Percentiles rank a stretch among this genome's conserved stretches.
Evolutionary conservation across 2,329 filamentous ascomycete species (phyloP).

Genomic region (Fusarium abutilonis): DNA sequence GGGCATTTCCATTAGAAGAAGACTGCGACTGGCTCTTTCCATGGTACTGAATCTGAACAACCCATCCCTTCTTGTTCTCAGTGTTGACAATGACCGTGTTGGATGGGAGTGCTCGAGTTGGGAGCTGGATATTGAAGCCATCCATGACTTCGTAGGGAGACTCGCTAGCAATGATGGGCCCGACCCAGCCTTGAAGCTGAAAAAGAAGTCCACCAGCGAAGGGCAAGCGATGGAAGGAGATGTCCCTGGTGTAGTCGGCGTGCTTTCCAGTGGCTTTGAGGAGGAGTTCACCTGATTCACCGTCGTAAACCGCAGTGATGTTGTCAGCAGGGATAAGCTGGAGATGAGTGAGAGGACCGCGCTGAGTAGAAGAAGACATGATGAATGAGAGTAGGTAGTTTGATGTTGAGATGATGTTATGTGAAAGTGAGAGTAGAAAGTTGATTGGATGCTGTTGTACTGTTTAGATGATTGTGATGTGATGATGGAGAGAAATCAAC

Average conservation of each 20-base stretch:
- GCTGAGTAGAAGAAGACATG: constrained; percentile 1
- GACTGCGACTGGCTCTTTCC: neutral
- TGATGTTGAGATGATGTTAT: too few relatives aligned
- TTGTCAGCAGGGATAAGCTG: constrained; percentile 17
- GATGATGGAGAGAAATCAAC: too few relatives aligned
- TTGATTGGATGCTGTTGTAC: too few relatives aligned
- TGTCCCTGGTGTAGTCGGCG: constrained; percentile 14
- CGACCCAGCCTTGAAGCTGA: constrained; percentile 14
- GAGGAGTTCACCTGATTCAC: constrained; percentile 8
- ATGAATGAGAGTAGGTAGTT: neutral
- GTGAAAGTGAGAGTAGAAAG: too few relatives aligned
- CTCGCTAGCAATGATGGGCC: constrained; percentile 3
- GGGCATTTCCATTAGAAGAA: neutral
- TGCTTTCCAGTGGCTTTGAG: constrained; percentile 16
- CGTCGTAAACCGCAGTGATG: constrained; percentile 20
- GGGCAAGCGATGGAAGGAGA: constrained; percentile 12
- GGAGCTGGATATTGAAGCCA: constrained; percentile 17
- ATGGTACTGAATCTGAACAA: constrained; percentile 12
- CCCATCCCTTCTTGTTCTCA: constrained; percentile 20
- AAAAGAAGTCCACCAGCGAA: constrained; percentile 23
- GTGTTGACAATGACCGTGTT: constrained; percentile 27
- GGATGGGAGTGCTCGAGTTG: constrained; percentile 6
- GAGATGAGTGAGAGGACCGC: constrained; percentile 7
- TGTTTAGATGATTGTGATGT: too few relatives aligned
- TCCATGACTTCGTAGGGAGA: constrained; percentile 13